phyloP scores from a whole-genome alignment of 2,329 filamentous ascomycete species.

The Xenosphaeropsis pyriputrescens region DNA sequence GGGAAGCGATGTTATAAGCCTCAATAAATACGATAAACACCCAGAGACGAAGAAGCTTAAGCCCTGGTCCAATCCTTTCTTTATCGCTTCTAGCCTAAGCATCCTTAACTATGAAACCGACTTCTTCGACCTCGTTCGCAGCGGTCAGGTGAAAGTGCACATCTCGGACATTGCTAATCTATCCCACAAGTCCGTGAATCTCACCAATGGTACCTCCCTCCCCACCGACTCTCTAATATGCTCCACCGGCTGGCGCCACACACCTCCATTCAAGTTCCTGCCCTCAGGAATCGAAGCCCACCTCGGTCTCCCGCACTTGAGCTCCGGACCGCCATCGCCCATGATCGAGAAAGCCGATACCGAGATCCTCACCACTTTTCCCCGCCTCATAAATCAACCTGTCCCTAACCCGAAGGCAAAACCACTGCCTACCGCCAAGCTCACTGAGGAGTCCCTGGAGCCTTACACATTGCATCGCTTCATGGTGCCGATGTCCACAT shows the following conservation, averaged over 20 bases:
- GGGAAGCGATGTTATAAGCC: conserved; percentile 34
- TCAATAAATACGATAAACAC: conserved; percentile 38
- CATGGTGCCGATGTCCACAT: conserved; percentile 25
- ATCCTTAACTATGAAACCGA: conserved; percentile 45
- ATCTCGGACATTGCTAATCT: conserved; percentile 34
- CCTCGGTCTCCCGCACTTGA: conserved; percentile 32
- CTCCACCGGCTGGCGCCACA: conserved; percentile 43
- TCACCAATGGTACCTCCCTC: conserved; percentile 31
- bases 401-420: conserved; percentile 28
- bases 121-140: conserved; percentile 39
- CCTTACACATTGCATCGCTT: conserved; percentile 30
- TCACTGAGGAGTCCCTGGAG: background rate
- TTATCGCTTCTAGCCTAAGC: conserved; percentile 36
- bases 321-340: conserved; percentile 18
- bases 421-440: conserved; percentile 22
- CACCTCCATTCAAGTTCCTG: conserved; percentile 35
- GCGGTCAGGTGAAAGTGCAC: conserved; percentile 35
- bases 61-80: conserved; percentile 35
- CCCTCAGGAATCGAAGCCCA: conserved; percentile 28
- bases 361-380: conserved; percentile 37
- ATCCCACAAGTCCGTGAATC: conserved; percentile 27
- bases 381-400: conserved; percentile 35
- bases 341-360: conserved; percentile 29
- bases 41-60: conserved; percentile 36
- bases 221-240: conserved; percentile 36